A percentile compares a stretch with the other conserved stretches of the same genome.
Evolutionary conservation across 139 green algal species (phyloP).

Genomic region (Trebouxia sp.): DNA sequence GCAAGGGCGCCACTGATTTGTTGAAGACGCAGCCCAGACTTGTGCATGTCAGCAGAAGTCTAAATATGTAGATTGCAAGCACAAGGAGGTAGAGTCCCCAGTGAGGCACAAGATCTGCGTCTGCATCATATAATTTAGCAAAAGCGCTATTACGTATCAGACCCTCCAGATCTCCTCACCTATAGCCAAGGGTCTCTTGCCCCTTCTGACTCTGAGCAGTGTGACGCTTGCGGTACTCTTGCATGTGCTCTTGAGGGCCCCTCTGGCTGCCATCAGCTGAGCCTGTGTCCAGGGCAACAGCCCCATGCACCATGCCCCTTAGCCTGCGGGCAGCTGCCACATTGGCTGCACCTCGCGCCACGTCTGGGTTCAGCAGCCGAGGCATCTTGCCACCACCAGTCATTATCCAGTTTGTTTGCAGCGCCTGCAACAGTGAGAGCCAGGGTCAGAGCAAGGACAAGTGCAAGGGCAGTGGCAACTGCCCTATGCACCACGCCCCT

Average conservation of each 20-base stretch:
- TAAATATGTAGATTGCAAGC: too few species aligned
- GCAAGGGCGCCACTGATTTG: too few species aligned
- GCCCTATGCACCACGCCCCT: constrained; percentile 47
- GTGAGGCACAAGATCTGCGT: too few species aligned
- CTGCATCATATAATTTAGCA: too few species aligned
- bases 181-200: constrained; percentile 4
- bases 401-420: constrained; percentile 52
- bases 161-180: too few species aligned
- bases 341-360: constrained; percentile 51
- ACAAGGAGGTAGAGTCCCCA: too few species aligned
- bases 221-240: constrained; percentile 14
- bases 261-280: not conserved
- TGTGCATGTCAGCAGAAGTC: too few species aligned
- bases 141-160: too few species aligned
- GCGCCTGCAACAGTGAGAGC: constrained; percentile 35
- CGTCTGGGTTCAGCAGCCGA: constrained; percentile 40
- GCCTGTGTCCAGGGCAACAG: not conserved
- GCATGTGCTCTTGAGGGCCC: not conserved
- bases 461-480: not conserved
- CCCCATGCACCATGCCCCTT: constrained; percentile 48
- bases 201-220: not conserved
- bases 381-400: constrained; percentile 39
- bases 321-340: constrained; percentile 51
- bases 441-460: not conserved
- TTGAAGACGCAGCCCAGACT: too few species aligned